Base-by-base conservation (phyloP, 1,284 basidiomycete genomes). In the Cutaneotrichosporon daszewskae region DNA sequence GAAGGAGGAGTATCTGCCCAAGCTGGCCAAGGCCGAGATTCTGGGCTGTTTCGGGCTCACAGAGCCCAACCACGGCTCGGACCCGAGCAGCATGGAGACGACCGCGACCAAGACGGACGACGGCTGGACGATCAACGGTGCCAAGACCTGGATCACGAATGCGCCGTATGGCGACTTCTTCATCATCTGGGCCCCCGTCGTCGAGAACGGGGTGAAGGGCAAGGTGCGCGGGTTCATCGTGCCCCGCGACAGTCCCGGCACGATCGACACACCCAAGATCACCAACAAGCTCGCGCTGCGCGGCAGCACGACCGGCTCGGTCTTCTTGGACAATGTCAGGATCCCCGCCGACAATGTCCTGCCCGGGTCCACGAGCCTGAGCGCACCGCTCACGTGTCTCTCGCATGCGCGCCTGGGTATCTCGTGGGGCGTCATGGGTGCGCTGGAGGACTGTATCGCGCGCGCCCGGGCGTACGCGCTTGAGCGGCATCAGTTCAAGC, bases 111-210 rank as follows among this genome's bases (percentile, higher is more conserved):
- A 95, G 67, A 84, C 72, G 4, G 64, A 85, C 44, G 89, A 88
- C 19, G 88, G 88, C 4, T 95, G 84, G 69, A 72, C 87, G 16
- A 66, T 96, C 42, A 87, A 84, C 59, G 92, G 92, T 25, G 84
- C 84, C 70, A 97, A 97, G 76, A 96, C 90, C 0, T 97, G 92
- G 91, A 96, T 96, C 63, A 82, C 88, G 26, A 95, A 94, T 62
- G 80, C 87, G 0, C 87, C 88, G 8, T 80, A 85, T 39, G 87
- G 87, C 79, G 87, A 72, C 68, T 82, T 78, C 17, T 91, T 95
- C 60, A 75, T 97, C 32, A 75, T 97, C 32, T 97, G 94, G 94
- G 92, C 92, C 1, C 41, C 58, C 36, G 53, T 50, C 13, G 56
- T 67, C 3, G 59, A 61, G 40, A 56, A 63, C 32, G 66, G 66